Evolutionary conservation across 805 yeast genomes (phyloP).

Genomic region (Phaffomyces thermotolerans): DNA sequence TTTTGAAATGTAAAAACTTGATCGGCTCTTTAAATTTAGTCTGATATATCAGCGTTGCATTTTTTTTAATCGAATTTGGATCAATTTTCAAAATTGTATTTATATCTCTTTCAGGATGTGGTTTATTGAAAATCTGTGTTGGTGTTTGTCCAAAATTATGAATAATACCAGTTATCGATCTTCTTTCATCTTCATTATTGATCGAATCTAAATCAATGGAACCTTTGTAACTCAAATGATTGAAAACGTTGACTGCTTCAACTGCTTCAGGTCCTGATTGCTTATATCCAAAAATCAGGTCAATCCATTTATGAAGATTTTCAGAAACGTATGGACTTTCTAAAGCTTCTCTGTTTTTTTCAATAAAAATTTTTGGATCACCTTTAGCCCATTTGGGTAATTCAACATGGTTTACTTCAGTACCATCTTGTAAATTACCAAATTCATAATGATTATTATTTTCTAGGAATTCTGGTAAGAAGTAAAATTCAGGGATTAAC

Average conservation of each 20-base stretch:
- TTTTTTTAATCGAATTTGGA: constrained; percentile 22
- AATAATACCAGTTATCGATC: constrained; percentile 75
- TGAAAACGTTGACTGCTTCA: constrained; percentile 66
- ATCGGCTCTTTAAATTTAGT: constrained; percentile 36
- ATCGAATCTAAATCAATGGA: constrained; percentile 71
- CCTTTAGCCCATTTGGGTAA: constrained; percentile 82
- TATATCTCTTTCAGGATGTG: constrained; percentile 51
- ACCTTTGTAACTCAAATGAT: constrained; percentile 78
- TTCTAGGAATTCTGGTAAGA: constrained; percentile 66
- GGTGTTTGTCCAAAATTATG: constrained; percentile 95
- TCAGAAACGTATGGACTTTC: constrained; percentile 77
- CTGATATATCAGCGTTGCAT: constrained; percentile 37
- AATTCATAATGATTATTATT: constrained; percentile 63
- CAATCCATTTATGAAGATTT: constrained; percentile 78
- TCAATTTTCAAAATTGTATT: constrained; percentile 32
- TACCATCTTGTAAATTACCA: constrained; percentile 61
- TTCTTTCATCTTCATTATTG: constrained; percentile 62
- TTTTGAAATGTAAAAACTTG: constrained; percentile 37
- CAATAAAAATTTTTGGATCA: constrained; percentile 67
- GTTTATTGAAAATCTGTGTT: constrained; percentile 54
- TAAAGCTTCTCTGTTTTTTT: constrained; percentile 72
- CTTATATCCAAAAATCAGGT: constrained; percentile 72
- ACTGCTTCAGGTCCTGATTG: constrained; percentile 71
- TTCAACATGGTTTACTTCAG: constrained; percentile 48
- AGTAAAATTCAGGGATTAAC: constrained; percentile 79